Percentiles rank a stretch among this genome's conserved stretches.
phyloP scores from a whole-genome alignment of 192 early-diverging fungal species.

The Linderina pennispora region DNA sequence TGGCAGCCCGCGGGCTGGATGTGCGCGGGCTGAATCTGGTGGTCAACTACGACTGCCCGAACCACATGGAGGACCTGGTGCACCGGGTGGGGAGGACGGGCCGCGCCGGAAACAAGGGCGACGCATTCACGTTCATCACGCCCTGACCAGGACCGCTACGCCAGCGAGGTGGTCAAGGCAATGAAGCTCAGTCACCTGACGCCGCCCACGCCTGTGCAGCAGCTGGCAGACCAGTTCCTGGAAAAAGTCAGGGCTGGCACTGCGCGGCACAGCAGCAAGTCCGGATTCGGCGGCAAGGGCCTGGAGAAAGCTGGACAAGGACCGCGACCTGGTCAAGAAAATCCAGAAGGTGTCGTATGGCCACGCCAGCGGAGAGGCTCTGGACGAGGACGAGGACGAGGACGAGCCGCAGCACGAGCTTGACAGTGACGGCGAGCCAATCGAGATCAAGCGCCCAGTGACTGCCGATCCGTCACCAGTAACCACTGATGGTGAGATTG shows the following conservation, averaged over 20 bases:
- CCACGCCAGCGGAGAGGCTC: constrained; percentile 52
- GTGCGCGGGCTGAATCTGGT: constrained; percentile 91
- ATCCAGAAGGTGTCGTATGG: constrained; percentile 87
- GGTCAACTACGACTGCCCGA: constrained; percentile 95
- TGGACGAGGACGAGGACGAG: constrained; percentile 56
- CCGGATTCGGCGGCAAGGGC: constrained; percentile 96
- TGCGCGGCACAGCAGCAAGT: constrained; percentile 14
- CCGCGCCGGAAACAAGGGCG: constrained; percentile 96
- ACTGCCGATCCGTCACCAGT: background rate
- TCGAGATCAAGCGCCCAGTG: constrained; percentile 29
- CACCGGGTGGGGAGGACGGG: constrained; percentile 98
- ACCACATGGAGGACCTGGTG: constrained; percentile 98
- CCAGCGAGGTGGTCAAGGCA: constrained; percentile 86
- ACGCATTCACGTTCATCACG: constrained; percentile 93
- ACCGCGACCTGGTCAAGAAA: constrained; percentile 83
- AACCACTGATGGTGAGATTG: constrained; percentile 2
- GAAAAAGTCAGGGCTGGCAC: constrained; percentile 32
- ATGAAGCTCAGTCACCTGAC: constrained; percentile 69
- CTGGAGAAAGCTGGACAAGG: constrained; percentile 89
- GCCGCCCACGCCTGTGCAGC: constrained; percentile 72
- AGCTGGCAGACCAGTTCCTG: constrained; percentile 59
- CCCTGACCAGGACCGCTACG: constrained; percentile 92
- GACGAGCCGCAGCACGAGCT: constrained; percentile 56
- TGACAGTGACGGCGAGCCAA: constrained; percentile 36
- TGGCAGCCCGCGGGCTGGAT: constrained; percentile 93